Percentiles rank a stretch among this genome's conserved stretches.
These are phyloP conservation scores for Dactylellina parvicollis DNA, from an alignment of 2,329 filamentous ascomycete species.

Conservation along the genomic window DNA sequence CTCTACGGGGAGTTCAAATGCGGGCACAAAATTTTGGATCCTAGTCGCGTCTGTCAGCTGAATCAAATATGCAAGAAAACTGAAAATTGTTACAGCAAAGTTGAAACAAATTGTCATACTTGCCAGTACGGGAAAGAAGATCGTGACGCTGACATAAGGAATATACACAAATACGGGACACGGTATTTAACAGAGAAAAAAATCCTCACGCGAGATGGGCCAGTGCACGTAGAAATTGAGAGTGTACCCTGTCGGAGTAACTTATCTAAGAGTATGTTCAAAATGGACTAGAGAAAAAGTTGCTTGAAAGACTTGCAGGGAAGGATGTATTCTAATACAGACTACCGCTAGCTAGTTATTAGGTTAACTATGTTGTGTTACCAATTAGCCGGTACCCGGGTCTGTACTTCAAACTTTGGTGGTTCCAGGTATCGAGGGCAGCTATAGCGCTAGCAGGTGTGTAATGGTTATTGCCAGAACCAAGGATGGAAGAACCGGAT, in stretches of 20 bases:
- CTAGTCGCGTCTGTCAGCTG: not conserved
- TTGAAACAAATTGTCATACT: not conserved
- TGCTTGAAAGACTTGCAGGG: too few relatives aligned
- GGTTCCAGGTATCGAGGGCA: too few relatives aligned
- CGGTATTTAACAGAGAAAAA: not conserved
- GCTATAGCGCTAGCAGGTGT: too few relatives aligned
- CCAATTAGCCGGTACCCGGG: too few relatives aligned
- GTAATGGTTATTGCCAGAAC: too few relatives aligned
- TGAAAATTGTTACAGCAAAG: not conserved
- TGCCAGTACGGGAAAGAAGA: not conserved
- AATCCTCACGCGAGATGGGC: constrained; percentile 7
- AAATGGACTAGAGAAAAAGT: too few relatives aligned
- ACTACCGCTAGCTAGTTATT: too few relatives aligned
- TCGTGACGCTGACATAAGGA: not conserved
- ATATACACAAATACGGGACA: not conserved
- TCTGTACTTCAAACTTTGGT: too few relatives aligned
- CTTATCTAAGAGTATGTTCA: not conserved
- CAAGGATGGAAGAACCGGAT: too few relatives aligned
- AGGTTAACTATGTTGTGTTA: too few relatives aligned
- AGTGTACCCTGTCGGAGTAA: not conserved
- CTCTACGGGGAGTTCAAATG: constrained; percentile 17
- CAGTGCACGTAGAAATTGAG: constrained; percentile 15
- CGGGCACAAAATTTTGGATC: constrained; percentile 19
- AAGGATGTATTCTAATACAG: too few relatives aligned
- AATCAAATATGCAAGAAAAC: not conserved